Conservation (phyloP, 2,329 filamentous ascomycete genomes). For the Aspergillus neoniger region DNA sequence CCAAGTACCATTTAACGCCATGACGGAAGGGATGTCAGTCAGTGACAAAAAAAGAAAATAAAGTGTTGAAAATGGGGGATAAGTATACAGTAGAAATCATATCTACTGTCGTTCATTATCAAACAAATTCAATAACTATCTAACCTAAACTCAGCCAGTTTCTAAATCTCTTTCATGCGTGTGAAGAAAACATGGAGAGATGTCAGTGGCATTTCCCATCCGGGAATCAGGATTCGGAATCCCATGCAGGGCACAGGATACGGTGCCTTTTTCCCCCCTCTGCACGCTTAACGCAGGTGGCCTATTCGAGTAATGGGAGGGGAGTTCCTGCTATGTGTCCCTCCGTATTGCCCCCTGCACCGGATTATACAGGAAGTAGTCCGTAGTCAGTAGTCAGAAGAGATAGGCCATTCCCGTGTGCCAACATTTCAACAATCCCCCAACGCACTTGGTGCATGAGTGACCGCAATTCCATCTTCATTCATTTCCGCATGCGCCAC, state of each 20-base stretch:
- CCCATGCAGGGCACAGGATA: slow-evolving; percentile 22
- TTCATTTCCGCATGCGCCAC: no score
- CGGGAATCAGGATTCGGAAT: slow-evolving; percentile 6
- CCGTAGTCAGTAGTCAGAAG: no score
- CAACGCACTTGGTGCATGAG: no score
- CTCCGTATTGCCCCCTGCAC: no score
- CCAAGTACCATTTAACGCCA: no score
- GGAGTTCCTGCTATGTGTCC: not conserved
- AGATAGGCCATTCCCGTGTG: no score
- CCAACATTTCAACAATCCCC: no score
- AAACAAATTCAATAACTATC: not conserved
- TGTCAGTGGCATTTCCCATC: slow-evolving; percentile 3
- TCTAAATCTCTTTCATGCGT: not conserved
- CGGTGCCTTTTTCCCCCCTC: slow-evolving; percentile 12
- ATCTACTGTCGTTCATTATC: not conserved
- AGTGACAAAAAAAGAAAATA: no score
- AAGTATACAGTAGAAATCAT: not conserved
- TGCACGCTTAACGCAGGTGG: slow-evolving; percentile 21
- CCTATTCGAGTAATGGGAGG: slow-evolving; percentile 22
- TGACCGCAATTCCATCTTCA: no score
- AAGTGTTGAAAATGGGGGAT: no score
- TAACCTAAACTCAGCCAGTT: not conserved
- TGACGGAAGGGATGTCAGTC: no score
- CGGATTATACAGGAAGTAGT: no score
- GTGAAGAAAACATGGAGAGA: slow-evolving; percentile 3